Evolutionary conservation across 208 protist species (phyloP).

Genomic region (Trypanosoma platydactyli): DNA sequence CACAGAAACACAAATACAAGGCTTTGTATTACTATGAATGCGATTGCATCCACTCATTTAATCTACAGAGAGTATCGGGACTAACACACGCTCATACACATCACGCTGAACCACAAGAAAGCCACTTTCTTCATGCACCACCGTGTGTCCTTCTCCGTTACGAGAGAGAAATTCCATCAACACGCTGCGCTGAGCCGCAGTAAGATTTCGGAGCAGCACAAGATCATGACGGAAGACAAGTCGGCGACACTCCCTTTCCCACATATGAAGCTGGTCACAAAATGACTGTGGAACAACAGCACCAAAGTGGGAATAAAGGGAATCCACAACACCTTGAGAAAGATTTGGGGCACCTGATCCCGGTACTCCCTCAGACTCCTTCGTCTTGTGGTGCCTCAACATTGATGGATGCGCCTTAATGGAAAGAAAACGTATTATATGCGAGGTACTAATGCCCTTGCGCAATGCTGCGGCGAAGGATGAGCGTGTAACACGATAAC

Average conservation of each 20-base stretch:
- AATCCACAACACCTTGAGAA: conserved; percentile 5
- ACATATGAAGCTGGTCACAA: conserved; percentile 87
- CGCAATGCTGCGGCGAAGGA: conserved; percentile 73
- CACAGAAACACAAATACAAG: not conserved
- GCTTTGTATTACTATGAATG: not conserved
- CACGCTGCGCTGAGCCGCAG: conserved; percentile 47
- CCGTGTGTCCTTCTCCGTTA: conserved; percentile 53
- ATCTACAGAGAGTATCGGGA: conserved; percentile 29
- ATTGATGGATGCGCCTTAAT: conserved; percentile 88
- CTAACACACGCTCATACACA: conserved; percentile 65
- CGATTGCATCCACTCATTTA: conserved; percentile 9
- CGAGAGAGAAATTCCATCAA: conserved; percentile 46
- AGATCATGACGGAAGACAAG: conserved; percentile 70
- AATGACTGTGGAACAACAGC: conserved; percentile 84
- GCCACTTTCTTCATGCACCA: conserved; percentile 66
- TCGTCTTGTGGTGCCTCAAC: conserved; percentile 42
- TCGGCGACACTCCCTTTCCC: conserved; percentile 84
- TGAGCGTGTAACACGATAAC: conserved; percentile 81
- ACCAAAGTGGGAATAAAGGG: conserved; percentile 10
- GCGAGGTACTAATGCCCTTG: conserved; percentile 69
- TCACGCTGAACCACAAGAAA: conserved; percentile 67
- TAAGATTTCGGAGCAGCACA: conserved; percentile 72
- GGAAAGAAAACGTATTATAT: conserved; percentile 84
- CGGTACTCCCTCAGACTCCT: not conserved
- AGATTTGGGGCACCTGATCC: not conserved